Conservation (phyloP, 2,329 filamentous ascomycete species). For the Cladosporium sp. region DNA sequence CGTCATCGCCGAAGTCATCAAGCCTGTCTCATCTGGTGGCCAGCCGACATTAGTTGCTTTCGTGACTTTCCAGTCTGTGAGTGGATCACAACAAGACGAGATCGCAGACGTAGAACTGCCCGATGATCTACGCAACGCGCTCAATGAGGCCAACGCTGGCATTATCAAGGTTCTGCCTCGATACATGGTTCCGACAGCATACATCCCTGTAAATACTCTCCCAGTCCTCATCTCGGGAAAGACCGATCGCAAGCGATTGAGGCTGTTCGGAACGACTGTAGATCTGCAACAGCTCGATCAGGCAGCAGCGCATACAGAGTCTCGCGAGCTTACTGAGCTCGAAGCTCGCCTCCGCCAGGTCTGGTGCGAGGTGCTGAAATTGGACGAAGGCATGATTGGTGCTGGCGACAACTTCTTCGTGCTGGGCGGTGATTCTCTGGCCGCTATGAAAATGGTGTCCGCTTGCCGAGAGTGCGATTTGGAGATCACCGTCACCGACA, state of each 20-base stretch:
- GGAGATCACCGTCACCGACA: slow-evolving; percentile 48
- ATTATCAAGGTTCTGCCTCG: slow-evolving; percentile 26
- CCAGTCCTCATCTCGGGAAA: slow-evolving; percentile 50
- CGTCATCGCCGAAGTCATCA: slow-evolving; percentile 15
- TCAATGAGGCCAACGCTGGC: slow-evolving; percentile 12
- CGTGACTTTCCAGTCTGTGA: slow-evolving; percentile 14
- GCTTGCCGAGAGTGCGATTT: slow-evolving; percentile 35
- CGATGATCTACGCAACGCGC: slow-evolving; percentile 1
- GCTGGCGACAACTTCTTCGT: slow-evolving; percentile 60
- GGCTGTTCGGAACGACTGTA: slow-evolving; percentile 28
- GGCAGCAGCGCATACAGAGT: background rate
- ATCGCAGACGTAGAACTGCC: slow-evolving; percentile 15
- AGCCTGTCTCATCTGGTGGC: slow-evolving; percentile 11
- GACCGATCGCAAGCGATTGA: slow-evolving; percentile 31
- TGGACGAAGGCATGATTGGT: slow-evolving; percentile 8
- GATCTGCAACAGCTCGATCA: slow-evolving; percentile 24
- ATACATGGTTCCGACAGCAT: slow-evolving; percentile 46
- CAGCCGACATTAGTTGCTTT: slow-evolving; percentile 24
- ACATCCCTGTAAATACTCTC: slow-evolving; percentile 47
- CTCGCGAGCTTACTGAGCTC: slow-evolving; percentile 11
- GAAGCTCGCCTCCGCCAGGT: background rate
- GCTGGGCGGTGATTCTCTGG: slow-evolving; percentile 61
- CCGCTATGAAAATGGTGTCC: slow-evolving; percentile 62
- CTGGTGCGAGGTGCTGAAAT: slow-evolving; percentile 8
- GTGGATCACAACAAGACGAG: slow-evolving; percentile 1